Evolutionary conservation across 129 eudicot genomes (phyloP), one percentile per base, ranked within the genome.

Genomic region (Artemisia argyi): DNA sequence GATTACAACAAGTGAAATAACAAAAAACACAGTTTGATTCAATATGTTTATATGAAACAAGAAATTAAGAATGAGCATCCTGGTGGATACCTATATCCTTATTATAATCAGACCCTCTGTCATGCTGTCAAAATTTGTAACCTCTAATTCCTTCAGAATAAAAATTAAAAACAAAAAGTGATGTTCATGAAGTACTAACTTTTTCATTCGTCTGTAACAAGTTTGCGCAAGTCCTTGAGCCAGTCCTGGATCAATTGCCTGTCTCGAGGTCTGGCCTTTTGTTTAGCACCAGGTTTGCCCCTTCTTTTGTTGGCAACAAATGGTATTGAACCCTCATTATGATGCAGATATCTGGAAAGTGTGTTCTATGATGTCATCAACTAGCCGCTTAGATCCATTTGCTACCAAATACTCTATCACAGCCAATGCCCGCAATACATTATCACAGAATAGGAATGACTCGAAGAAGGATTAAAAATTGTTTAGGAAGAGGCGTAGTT

Each of bases 371-470:
- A 90, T 86, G 78, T 95, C 99, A 83, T 95, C 97, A 67, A 95
- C 99, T 65, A 97, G 94, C 69, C 97, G 97, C 68, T 95, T 97
- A 60, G 99, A 95, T 55, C 99, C 99, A 83, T 95, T 88, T 57
- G 86, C 91, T 80, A 95, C 96, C 87, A 95, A 87, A 84, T 95
- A 95, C 82, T 95, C 99, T 76, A 90, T 86, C 51, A 90, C 99
- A 65, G 99, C 80, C 79, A 95, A 82, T 65, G 99, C 79, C 99
- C 90, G 83, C 65, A 69, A 80, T 6, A 69, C 60, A 75, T 28
- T 15, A 26, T 30, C 49, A 62, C 78, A n/a, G n/a, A n/a, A n/a
- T n/a, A n/a, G n/a, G n/a, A n/a, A n/a, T n/a, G n/a, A n/a, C n/a
- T n/a, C n/a, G n/a, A n/a, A n/a, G n/a, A n/a, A n/a, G n/a, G n/a